phyloP scores from a whole-genome alignment of 2,329 filamentous ascomycete genomes.

The Cladophialophora chaetospira region DNA sequence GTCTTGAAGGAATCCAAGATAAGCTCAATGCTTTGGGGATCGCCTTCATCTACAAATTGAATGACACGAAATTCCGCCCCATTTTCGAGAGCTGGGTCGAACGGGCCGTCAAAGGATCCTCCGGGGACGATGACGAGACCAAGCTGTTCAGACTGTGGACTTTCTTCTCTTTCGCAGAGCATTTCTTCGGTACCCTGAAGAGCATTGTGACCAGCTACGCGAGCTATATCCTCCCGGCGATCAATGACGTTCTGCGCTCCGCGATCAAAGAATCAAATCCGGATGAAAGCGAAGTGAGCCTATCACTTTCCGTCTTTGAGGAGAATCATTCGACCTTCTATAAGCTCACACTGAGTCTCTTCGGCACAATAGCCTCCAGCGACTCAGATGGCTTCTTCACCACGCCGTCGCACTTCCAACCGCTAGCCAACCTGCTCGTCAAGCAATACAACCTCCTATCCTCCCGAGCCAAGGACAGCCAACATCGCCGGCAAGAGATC shows the following conservation, averaged over 20 bases:
- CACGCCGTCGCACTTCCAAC: conserved; percentile 76
- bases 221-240: conserved; percentile 77
- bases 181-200: conserved; percentile 38
- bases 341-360: conserved; percentile 29
- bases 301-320: not conserved
- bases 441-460: conserved; percentile 61
- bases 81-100: conserved; percentile 86
- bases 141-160: conserved; percentile 64
- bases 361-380: conserved; percentile 20
- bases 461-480: conserved; percentile 33
- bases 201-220: conserved; percentile 93
- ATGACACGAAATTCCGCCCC: conserved; percentile 88
- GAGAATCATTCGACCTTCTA: conserved; percentile 39
- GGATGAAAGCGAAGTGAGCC: not conserved
- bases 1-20: no score
- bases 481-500: conserved; percentile 26
- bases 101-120: conserved; percentile 62
- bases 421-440: conserved; percentile 69
- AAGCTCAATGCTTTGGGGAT: no score
- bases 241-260: conserved; percentile 61
- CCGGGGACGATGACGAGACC: not conserved
- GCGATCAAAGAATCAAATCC: not conserved
- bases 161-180: conserved; percentile 24
- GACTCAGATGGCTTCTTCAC: conserved; percentile 37
- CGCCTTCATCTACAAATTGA: conserved; percentile 94